Evolutionary conservation across 371 early-diverging fungal species (phyloP).

Genomic region (Mortierella sp.): DNA sequence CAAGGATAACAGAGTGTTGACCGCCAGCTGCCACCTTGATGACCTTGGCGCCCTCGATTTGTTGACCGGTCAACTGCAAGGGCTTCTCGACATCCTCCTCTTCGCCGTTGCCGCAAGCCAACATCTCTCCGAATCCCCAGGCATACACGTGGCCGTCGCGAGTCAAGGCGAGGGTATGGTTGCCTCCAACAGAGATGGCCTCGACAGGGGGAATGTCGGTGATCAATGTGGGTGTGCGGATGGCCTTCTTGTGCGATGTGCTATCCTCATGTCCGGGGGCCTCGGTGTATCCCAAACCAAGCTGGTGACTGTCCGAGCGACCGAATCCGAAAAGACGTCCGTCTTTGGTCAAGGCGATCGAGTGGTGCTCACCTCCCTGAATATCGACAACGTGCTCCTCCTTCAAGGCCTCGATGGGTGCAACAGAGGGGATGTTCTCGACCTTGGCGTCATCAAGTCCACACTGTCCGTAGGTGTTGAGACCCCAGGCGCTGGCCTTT

Average conservation of each 20-base stretch:
- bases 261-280: constrained; percentile 52
- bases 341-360: constrained; percentile 79
- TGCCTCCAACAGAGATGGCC: constrained; percentile 85
- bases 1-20: constrained; percentile 80
- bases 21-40: constrained; percentile 80
- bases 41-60: constrained; percentile 59
- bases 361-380: constrained; percentile 93
- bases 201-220: constrained; percentile 63
- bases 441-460: constrained; percentile 69
- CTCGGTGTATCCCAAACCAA: constrained; percentile 83
- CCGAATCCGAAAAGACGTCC: constrained; percentile 90
- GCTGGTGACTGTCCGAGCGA: constrained; percentile 93
- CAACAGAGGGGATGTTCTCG: constrained; percentile 59
- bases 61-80: constrained; percentile 41
- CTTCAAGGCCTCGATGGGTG: constrained; percentile 65
- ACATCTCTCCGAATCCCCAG: constrained; percentile 93
- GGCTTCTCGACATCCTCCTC: constrained; percentile 71
- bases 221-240: constrained; percentile 71
- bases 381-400: constrained; percentile 63
- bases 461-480: constrained; percentile 97
- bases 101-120: constrained; percentile 82
- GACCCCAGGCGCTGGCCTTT: constrained; percentile 90
- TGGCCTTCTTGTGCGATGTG: constrained; percentile 68
- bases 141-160: constrained; percentile 82
- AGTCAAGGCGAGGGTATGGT: constrained; percentile 87